These are phyloP conservation scores for Platismatia glauca DNA, from an alignment of 495 filamentous ascomycete genomes.

Conservation along the genomic window DNA sequence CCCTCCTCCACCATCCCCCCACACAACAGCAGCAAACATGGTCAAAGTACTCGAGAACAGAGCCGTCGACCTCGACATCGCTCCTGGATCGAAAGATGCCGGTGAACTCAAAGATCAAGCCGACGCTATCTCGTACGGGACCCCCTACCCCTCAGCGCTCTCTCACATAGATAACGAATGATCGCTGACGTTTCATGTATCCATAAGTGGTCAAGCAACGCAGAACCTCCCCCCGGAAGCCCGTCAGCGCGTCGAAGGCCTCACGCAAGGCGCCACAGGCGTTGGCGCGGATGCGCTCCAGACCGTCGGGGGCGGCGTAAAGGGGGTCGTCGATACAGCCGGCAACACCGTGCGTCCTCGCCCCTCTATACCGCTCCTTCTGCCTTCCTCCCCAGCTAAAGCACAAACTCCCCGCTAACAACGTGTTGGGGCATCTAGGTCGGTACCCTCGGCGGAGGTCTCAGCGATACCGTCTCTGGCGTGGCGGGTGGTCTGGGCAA, in stretches of 20 bases:
- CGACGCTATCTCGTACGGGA: constrained; percentile 11
- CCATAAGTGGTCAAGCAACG: background rate
- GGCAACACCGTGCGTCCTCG: constrained; percentile 18
- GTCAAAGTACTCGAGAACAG: constrained; percentile 23
- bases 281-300: constrained; percentile 12
- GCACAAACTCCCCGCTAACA: background rate
- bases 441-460: constrained; percentile 14
- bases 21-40: background rate
- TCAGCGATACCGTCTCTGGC: constrained; percentile 20
- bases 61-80: constrained; percentile 21
- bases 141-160: background rate
- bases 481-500: constrained; percentile 19
- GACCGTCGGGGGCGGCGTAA: constrained; percentile 18
- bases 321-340: constrained; percentile 21
- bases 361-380: background rate
- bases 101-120: constrained; percentile 17
- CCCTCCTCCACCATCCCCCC: background rate
- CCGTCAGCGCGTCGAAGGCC: constrained; percentile 14
- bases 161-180: background rate
- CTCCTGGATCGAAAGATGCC: constrained; percentile 13
- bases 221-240: constrained; percentile 19
- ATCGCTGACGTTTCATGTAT: background rate
- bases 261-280: constrained; percentile 12
- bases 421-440: no score
- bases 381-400: background rate